These are phyloP conservation scores for Rhynchosporium agropyri DNA, from an alignment of 2,329 filamentous ascomycete species.

Conservation along the genomic window DNA sequence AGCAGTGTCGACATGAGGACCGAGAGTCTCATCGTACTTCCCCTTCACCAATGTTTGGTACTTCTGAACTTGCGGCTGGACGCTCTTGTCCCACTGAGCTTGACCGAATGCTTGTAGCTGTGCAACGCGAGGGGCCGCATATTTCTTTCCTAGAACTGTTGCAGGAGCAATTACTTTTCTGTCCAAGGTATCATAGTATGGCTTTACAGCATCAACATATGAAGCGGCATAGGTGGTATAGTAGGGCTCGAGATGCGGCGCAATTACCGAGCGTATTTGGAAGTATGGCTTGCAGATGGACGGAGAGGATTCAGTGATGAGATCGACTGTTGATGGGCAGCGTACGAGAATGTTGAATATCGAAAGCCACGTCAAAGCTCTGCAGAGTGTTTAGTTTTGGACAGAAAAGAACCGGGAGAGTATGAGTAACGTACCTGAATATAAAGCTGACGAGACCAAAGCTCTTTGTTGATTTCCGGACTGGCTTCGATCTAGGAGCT, in stretches of 20 bases:
- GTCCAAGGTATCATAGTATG: slow-evolving; percentile 70
- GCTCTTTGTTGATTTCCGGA: slow-evolving; percentile 30
- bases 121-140: slow-evolving; percentile 73
- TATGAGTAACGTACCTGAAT: slow-evolving; percentile 53
- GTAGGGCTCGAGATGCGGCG: slow-evolving; percentile 81
- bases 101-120: slow-evolving; percentile 67
- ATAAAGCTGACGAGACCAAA: slow-evolving; percentile 51
- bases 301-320: slow-evolving; percentile 70
- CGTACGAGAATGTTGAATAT: slow-evolving; percentile 80
- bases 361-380: slow-evolving; percentile 82
- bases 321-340: slow-evolving; percentile 72
- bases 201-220: slow-evolving; percentile 75
- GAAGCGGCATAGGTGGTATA: slow-evolving; percentile 83
- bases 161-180: slow-evolving; percentile 70
- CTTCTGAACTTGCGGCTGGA: slow-evolving; percentile 73
- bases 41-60: slow-evolving; percentile 62
- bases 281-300: slow-evolving; percentile 84
- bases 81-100: slow-evolving; percentile 76
- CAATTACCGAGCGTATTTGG: slow-evolving; percentile 61
- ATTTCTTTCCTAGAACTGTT: slow-evolving; percentile 66
- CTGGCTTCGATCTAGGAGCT: slow-evolving; percentile 41
- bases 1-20: slow-evolving; percentile 71
- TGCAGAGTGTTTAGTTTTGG: slow-evolving; percentile 44
- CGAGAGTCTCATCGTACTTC: slow-evolving; percentile 71
- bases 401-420: background rate